phyloP scores from a whole-genome alignment of 2,329 filamentous ascomycete species.

The Ophiostoma perfectum region DNA sequence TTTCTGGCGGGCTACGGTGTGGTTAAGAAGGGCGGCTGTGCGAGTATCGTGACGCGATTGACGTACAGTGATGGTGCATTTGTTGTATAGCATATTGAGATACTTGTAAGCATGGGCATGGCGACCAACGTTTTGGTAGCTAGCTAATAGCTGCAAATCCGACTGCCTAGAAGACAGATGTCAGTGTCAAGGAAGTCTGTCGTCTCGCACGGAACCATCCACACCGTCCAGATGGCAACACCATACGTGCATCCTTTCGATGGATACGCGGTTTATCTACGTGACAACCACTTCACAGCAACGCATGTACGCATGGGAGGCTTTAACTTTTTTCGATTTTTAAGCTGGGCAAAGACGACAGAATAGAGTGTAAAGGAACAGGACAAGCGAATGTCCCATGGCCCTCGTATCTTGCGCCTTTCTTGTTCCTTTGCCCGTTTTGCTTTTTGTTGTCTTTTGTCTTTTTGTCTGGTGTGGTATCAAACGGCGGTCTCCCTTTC shows the following conservation, averaged over 20 bases:
- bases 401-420: constrained; percentile 10
- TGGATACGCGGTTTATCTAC: not conserved
- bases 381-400: constrained; percentile 6
- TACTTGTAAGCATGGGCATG: too few relatives aligned
- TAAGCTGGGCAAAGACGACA: not conserved
- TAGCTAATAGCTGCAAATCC: not conserved
- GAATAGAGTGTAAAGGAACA: not conserved
- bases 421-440: not conserved
- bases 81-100: too few relatives aligned
- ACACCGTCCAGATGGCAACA: not conserved
- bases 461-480: constrained; percentile 2
- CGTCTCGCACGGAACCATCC: not conserved
- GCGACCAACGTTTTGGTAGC: not conserved
- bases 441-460: not conserved
- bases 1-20: not conserved
- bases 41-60: not conserved
- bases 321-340: not conserved
- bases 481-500: not conserved
- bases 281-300: not conserved
- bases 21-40: not conserved
- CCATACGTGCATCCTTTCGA: not conserved
- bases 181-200: not conserved
- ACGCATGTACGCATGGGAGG: not conserved
- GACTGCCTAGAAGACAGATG: not conserved
- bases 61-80: not conserved